phyloP scores from a whole-genome alignment of 108 stramenopile species.

The Hondaea fermentalgiana region DNA sequence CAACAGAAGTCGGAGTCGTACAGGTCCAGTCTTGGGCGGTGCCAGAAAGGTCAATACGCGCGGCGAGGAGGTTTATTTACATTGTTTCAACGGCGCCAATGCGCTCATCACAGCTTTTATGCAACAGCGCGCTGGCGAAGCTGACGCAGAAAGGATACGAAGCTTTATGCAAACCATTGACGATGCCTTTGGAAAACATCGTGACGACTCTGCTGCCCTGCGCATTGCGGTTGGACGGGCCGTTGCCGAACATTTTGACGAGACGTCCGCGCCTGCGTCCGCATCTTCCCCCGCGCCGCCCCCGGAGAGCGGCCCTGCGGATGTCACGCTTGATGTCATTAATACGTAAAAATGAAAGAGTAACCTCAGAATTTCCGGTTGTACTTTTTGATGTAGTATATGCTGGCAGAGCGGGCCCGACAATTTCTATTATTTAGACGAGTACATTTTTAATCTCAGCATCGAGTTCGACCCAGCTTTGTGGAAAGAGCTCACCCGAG shows the following conservation, averaged over 20 bases:
- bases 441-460: conserved; percentile 55
- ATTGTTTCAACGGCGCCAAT: background rate
- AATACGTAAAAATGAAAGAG: no score
- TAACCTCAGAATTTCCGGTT: no score
- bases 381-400: no score
- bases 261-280: no score
- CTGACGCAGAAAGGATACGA: background rate
- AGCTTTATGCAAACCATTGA: background rate
- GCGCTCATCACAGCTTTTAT: background rate
- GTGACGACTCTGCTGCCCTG: background rate
- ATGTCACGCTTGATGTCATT: background rate
- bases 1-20: background rate
- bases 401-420: no score
- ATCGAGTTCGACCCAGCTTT: conserved; percentile 96
- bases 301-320: background rate
- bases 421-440: background rate
- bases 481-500: conserved; percentile 75
- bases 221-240: background rate
- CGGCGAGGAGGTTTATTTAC: background rate
- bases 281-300: background rate
- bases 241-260: background rate
- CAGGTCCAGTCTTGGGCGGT: background rate
- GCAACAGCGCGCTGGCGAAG: background rate
- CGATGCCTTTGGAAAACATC: background rate
- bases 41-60: background rate